A percentile compares a stretch with the other conserved stretches of the same genome.
These are phyloP conservation scores for Cercospora sojina DNA, from an alignment of 2,329 filamentous ascomycete genomes.

Conservation along the genomic window DNA sequence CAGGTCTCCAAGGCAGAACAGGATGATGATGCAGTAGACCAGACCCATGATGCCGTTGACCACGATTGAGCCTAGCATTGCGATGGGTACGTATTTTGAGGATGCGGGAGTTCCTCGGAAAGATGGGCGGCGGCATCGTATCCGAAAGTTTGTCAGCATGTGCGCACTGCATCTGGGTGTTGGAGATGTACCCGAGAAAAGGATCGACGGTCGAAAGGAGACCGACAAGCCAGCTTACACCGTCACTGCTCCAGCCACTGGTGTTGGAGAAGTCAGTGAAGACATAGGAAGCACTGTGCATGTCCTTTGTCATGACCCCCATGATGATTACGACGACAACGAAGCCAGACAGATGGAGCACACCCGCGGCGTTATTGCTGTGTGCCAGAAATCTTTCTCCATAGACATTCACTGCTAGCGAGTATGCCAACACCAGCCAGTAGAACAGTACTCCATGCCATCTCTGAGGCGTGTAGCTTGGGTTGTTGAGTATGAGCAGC, in stretches of 20 bases:
- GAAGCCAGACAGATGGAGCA: slow-evolving; percentile 50
- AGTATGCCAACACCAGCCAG: slow-evolving; percentile 23
- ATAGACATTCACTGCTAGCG: slow-evolving; percentile 27
- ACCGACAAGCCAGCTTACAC: slow-evolving; percentile 24
- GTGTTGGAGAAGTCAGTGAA: slow-evolving; percentile 24
- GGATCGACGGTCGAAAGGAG: slow-evolving; percentile 24
- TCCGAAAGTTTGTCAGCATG: slow-evolving; percentile 1
- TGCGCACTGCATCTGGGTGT: too few species aligned
- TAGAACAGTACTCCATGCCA: slow-evolving; percentile 33
- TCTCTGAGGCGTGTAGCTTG: slow-evolving; percentile 19
- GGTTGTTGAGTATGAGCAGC: slow-evolving; percentile 24
- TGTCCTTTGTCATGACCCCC: slow-evolving; percentile 35
- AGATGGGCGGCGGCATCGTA: slow-evolving; percentile 25
- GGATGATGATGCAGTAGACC: slow-evolving; percentile 22
- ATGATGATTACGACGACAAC: slow-evolving; percentile 49
- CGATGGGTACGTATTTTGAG: slow-evolving; percentile 27
- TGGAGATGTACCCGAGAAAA: too few species aligned
- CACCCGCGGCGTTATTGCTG: slow-evolving; percentile 42
- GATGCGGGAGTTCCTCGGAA: slow-evolving; percentile 28
- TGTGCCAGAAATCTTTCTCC: slow-evolving; percentile 41
- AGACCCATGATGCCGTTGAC: slow-evolving; percentile 26
- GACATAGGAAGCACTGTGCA: slow-evolving; percentile 36
- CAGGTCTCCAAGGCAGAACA: slow-evolving; percentile 26
- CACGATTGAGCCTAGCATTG: slow-evolving; percentile 28
- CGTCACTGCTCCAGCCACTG: slow-evolving; percentile 24